phyloP scores from a whole-genome alignment of 805 yeast species.

The Candida incommunis region DNA sequence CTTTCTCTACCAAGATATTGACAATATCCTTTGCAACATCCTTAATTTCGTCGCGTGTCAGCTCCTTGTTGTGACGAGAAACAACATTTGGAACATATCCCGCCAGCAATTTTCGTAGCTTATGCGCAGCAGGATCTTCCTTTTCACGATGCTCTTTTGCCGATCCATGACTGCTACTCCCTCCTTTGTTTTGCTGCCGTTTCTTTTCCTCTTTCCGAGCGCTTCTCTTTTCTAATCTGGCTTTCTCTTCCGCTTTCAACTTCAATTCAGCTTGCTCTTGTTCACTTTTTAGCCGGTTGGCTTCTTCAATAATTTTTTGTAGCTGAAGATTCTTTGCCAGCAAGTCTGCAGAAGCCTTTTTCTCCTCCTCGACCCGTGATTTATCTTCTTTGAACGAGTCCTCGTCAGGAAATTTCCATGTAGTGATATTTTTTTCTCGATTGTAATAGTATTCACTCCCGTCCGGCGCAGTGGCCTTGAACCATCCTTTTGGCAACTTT shows the following conservation, averaged over 20 bases:
- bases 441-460: slow-evolving; percentile 42
- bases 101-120: slow-evolving; percentile 35
- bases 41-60: slow-evolving; percentile 64
- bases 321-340: slow-evolving; percentile 7
- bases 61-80: slow-evolving; percentile 45
- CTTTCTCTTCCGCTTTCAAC: slow-evolving; percentile 24
- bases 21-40: slow-evolving; percentile 70
- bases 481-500: slow-evolving; percentile 52
- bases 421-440: slow-evolving; percentile 30
- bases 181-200: background rate
- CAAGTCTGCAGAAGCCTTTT: slow-evolving; percentile 11
- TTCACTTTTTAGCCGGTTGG: slow-evolving; percentile 12
- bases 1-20: slow-evolving; percentile 53
- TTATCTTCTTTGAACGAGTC: slow-evolving; percentile 18
- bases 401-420: slow-evolving; percentile 46
- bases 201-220: slow-evolving; percentile 2
- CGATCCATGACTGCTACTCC: background rate
- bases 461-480: slow-evolving; percentile 34
- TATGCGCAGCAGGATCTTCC: background rate
- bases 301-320: slow-evolving; percentile 28
- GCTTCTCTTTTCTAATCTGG: slow-evolving; percentile 9
- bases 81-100: slow-evolving; percentile 65
- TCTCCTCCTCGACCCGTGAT: slow-evolving; percentile 15
- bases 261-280: slow-evolving; percentile 15
- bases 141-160: background rate